These are phyloP conservation scores for Exophiala aquamarina DNA, from an alignment of 2,329 filamentous ascomycete genomes.

Conservation along the genomic window DNA sequence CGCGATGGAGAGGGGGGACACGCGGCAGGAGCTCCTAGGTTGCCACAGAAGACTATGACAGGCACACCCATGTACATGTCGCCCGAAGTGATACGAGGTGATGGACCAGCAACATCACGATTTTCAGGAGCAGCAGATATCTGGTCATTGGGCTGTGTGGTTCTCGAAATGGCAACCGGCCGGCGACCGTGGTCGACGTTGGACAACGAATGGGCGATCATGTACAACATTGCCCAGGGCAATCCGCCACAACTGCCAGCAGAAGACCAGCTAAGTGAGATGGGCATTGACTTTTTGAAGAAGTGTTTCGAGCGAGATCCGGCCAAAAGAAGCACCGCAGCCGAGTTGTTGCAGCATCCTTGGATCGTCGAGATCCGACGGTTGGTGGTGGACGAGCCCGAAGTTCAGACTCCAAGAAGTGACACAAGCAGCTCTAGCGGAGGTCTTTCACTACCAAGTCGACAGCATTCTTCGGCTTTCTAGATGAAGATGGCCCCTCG, in stretches of 20 bases:
- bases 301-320: constrained; percentile 87
- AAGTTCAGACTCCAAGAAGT: constrained; percentile 24
- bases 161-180: constrained; percentile 96
- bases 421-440: constrained; percentile 18
- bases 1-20: constrained; percentile 19
- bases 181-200: constrained; percentile 90
- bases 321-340: constrained; percentile 72
- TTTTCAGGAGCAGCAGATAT: constrained; percentile 76
- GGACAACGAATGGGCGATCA: constrained; percentile 99
- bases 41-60: constrained; percentile 84
- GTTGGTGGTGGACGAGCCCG: constrained; percentile 42
- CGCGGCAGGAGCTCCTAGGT: constrained; percentile 24
- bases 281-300: constrained; percentile 84
- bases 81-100: constrained; percentile 93
- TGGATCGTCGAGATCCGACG: constrained; percentile 65
- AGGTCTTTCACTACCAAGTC: constrained; percentile 15
- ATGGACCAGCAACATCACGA: constrained; percentile 50
- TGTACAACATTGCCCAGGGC: constrained; percentile 99
- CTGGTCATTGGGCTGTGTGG: constrained; percentile 95
- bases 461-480: constrained; percentile 15
- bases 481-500: no score
- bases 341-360: constrained; percentile 89
- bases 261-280: constrained; percentile 76
- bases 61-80: constrained; percentile 99
- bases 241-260: constrained; percentile 85